These are phyloP conservation scores for Wakefieldia striispora DNA, from an alignment of 768 basidiomycete species.

Conservation along the genomic window DNA sequence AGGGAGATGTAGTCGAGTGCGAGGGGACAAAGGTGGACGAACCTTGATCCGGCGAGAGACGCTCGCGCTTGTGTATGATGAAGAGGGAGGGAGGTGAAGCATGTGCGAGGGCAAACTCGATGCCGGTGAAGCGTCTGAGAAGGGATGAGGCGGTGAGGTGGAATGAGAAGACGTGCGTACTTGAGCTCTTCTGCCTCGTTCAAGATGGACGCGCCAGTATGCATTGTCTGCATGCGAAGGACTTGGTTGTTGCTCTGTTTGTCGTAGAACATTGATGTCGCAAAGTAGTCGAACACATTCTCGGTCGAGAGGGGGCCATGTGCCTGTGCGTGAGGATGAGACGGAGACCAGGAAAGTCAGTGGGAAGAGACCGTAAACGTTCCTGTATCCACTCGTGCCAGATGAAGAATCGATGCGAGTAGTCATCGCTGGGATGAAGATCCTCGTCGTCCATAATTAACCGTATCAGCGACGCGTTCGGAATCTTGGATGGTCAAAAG, in stretches of 20 bases:
- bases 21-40: constrained; percentile 17
- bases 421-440: constrained; percentile 78
- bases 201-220: constrained; percentile 69
- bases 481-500: no score
- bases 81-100: constrained; percentile 79
- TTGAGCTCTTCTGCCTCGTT: constrained; percentile 87
- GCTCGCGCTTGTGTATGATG: constrained; percentile 86
- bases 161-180: constrained; percentile 25
- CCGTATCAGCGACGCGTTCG: no score
- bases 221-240: constrained; percentile 90
- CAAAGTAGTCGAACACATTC: constrained; percentile 88
- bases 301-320: constrained; percentile 74
- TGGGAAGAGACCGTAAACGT: constrained; percentile 1
- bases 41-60: constrained; percentile 84
- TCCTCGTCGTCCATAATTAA: constrained; percentile 51
- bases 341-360: background rate
- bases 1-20: background rate
- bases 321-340: constrained; percentile 37
- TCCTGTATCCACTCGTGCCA: constrained; percentile 93
- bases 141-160: constrained; percentile 2
- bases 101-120: constrained; percentile 85
- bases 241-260: constrained; percentile 92
- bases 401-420: constrained; percentile 80
- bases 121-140: constrained; percentile 75
- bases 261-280: constrained; percentile 91